A percentile compares a stretch with the other conserved stretches of the same genome.
Evolutionary conservation across 441 rosid species (phyloP).

Genomic region (Brassica balearica): DNA sequence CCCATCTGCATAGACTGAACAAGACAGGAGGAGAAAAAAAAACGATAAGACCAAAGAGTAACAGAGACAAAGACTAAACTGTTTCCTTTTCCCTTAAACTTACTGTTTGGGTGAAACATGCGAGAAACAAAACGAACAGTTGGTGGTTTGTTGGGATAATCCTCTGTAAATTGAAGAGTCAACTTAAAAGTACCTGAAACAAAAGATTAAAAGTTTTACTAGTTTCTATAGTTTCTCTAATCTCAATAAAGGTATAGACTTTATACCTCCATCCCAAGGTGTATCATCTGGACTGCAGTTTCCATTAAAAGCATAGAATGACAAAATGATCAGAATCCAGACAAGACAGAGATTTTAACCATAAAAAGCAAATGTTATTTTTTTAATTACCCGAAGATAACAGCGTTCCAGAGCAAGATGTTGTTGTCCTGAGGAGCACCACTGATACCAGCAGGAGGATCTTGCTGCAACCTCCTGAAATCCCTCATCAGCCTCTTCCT

Average conservation of each 20-base stretch:
- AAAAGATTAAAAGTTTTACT: neutral
- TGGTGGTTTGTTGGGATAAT: constrained; percentile 82
- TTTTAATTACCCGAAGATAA: constrained; percentile 29
- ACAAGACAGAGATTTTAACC: neutral
- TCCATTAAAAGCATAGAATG: neutral
- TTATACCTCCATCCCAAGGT: constrained; percentile 70
- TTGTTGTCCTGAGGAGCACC: constrained; percentile 45
- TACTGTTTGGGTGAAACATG: constrained; percentile 85
- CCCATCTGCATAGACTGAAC: constrained; percentile 37
- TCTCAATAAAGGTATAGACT: constrained; percentile 7
- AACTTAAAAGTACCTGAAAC: constrained; percentile 72
- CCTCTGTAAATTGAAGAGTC: constrained; percentile 71
- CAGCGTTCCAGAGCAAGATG: constrained; percentile 72
- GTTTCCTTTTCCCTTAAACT: constrained; percentile 30
- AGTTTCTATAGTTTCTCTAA: too few species aligned
- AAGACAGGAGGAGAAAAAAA: neutral
- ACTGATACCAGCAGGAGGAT: constrained; percentile 67
- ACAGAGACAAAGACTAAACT: constrained; percentile 7
- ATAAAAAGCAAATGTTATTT: constrained; percentile 1
- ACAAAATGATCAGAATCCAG: neutral
- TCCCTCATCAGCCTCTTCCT: constrained; percentile 74
- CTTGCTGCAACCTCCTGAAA: constrained; percentile 69
- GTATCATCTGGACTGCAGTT: constrained; percentile 59
- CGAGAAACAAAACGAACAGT: constrained; percentile 74
- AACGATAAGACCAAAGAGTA: neutral